A percentile compares a stretch with the other conserved stretches of the same genome.
Evolutionary conservation across 2,329 filamentous ascomycete species (phyloP).

Genomic region (Sclerotinia subarctica): DNA sequence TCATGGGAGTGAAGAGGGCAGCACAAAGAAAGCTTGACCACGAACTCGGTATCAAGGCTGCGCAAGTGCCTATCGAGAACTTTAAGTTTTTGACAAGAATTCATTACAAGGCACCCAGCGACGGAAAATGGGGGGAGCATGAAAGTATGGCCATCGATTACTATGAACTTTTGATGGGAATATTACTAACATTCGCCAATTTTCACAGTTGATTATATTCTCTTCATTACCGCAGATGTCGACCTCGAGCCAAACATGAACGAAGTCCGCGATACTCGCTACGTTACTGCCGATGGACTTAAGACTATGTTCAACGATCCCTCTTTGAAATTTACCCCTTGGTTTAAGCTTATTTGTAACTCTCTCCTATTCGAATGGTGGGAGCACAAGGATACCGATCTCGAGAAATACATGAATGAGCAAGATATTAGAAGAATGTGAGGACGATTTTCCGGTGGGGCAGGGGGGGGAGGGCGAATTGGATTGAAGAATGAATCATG

Average conservation of each 20-base stretch:
- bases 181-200: constrained; percentile 5
- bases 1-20: constrained; percentile 84
- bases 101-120: constrained; percentile 95
- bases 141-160: constrained; percentile 65
- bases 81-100: constrained; percentile 95
- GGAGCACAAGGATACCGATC: constrained; percentile 73
- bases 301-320: constrained; percentile 83
- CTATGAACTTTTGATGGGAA: constrained; percentile 21
- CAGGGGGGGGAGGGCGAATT: neutral
- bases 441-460: constrained; percentile 15
- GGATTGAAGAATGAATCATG: constrained; percentile 13
- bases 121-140: constrained; percentile 98
- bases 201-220: constrained; percentile 84
- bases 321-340: constrained; percentile 84
- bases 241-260: constrained; percentile 79
- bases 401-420: constrained; percentile 85
- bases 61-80: constrained; percentile 85
- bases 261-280: constrained; percentile 81
- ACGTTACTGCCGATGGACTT: constrained; percentile 77
- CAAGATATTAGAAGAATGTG: constrained; percentile 82
- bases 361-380: constrained; percentile 99
- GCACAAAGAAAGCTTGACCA: constrained; percentile 92
- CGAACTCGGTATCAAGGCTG: constrained; percentile 85
- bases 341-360: constrained; percentile 99
- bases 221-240: constrained; percentile 95